These are phyloP conservation scores for Lachnellula subtilissima DNA, from an alignment of 2,329 filamentous ascomycete genomes.

Conservation along the genomic window DNA sequence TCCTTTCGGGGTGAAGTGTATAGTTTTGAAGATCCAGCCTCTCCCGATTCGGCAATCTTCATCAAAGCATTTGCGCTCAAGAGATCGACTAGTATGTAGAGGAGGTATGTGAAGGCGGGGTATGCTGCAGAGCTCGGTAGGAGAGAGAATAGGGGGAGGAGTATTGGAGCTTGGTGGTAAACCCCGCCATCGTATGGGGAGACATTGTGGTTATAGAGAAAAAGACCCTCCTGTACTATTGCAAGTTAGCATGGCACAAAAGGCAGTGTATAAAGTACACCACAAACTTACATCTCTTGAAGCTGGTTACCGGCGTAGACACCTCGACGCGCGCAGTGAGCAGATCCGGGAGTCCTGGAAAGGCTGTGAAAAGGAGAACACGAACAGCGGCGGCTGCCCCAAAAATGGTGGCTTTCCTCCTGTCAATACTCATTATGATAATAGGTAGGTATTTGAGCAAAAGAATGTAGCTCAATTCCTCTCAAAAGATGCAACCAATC, in stretches of 20 bases:
- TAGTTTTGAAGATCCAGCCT: conserved; percentile 66
- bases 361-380: conserved; percentile 71
- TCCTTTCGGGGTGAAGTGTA: conserved; percentile 76
- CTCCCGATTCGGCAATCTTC: conserved; percentile 75
- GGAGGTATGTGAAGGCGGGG: conserved; percentile 69
- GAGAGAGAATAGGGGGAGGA: conserved; percentile 86
- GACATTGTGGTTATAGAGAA: conserved; percentile 92
- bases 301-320: conserved; percentile 94
- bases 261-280: not conserved
- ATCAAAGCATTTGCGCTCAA: conserved; percentile 75
- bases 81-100: conserved; percentile 79
- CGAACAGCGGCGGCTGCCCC: conserved; percentile 71
- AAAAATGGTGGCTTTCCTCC: conserved; percentile 64
- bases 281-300: conserved; percentile 75
- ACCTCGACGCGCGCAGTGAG: conserved; percentile 91
- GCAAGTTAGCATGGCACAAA: conserved; percentile 8
- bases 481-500: not conserved
- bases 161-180: conserved; percentile 75
- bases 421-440: conserved; percentile 46
- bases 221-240: conserved; percentile 89
- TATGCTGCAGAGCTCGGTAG: conserved; percentile 65
- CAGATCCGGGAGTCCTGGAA: conserved; percentile 78
- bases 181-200: conserved; percentile 95
- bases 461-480: conserved; percentile 20
- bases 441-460: conserved; percentile 7